phyloP scores from a whole-genome alignment of 2,329 filamentous ascomycete genomes.

The Fusarium tjaetaba region DNA sequence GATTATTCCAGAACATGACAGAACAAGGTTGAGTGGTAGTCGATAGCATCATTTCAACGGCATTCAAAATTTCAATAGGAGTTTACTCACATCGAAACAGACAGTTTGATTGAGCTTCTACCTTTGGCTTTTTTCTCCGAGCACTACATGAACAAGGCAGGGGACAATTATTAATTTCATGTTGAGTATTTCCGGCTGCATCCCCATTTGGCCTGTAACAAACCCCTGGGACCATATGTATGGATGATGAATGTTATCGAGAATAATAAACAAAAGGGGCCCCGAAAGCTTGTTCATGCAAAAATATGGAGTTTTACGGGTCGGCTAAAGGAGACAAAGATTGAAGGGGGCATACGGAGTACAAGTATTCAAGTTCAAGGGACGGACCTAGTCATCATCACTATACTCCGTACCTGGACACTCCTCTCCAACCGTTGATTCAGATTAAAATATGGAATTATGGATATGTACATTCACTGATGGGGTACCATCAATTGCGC shows the following conservation, averaged over 20 bases:
- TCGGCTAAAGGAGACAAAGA: slow-evolving; percentile 12
- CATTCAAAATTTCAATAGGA: neutral
- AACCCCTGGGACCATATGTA: neutral
- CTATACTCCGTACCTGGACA: neutral
- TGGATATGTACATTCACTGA: neutral
- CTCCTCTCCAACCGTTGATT: slow-evolving; percentile 5
- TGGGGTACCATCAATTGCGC: slow-evolving; percentile 19
- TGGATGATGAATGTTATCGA: neutral
- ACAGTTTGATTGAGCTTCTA: slow-evolving; percentile 1
- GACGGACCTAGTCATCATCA: neutral
- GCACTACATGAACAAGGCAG: neutral
- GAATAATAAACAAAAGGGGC: slow-evolving; percentile 17
- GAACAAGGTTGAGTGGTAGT: neutral
- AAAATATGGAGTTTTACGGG: slow-evolving; percentile 20
- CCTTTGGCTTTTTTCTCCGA: slow-evolving; percentile 12
- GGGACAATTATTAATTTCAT: slow-evolving; percentile 1
- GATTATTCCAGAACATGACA: slow-evolving; percentile 2
- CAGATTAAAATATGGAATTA: slow-evolving; percentile 1
- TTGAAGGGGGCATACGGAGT: neutral
- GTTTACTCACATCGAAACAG: neutral
- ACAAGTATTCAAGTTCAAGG: neutral
- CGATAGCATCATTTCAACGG: slow-evolving; percentile 9
- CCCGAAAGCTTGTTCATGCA: slow-evolving; percentile 27
- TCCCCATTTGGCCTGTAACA: slow-evolving; percentile 10
- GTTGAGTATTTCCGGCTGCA: slow-evolving; percentile 14